Base-by-base conservation (phyloP, 192 early-diverging fungal species). In the Haplosporangium gracile region DNA sequence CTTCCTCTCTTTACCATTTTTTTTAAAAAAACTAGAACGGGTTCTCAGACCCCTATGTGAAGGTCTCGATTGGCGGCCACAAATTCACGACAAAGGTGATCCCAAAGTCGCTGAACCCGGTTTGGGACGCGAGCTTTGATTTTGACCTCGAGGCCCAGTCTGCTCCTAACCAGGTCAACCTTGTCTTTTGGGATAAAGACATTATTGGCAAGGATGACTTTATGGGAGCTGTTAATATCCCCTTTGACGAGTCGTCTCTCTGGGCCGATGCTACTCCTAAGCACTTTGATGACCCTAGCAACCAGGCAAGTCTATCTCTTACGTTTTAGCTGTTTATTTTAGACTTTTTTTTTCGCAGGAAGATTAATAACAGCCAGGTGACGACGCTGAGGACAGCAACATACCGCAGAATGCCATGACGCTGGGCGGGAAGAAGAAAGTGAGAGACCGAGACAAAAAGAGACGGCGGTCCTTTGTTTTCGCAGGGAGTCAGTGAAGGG, bases 121-220 rank as follows among this genome's bases (percentile, higher is more conserved):
- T 79, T 10, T 96, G 95, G 95, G 90, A 94, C 47, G 90, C 77
- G 7, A 63, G 77, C 29, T 93, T 93, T 76, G 92, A 93, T 42
- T 90, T 94, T 79, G 84, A 79, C 11, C 68, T 94, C 32, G 68
- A 89, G 68, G 40, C 85, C 40, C 73, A 83, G 68, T 75, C 89
- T 51, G 72, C 89, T 36, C 82, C 88, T 18, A 57, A 73, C 26
- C 40, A 81, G 24, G 88, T 93, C 81, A 78, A 83, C 5, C 68
- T 95, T 7, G 88, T 89, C n/a, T 88, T 93, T 22, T 95, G 93
- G 93, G 94, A 96, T 74, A 94, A 95, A 78, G 94, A 96, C 68
- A 79, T 89, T 40, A 89, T 94, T 73, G 68, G 85, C n/a, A 90
- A 90, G 24, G 84, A 86, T 43, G 92, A 93, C 74, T 96, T 93